Base-by-base conservation (phyloP, 371 early-diverging fungal species). In the Blyttiomyces sp. region DNA sequence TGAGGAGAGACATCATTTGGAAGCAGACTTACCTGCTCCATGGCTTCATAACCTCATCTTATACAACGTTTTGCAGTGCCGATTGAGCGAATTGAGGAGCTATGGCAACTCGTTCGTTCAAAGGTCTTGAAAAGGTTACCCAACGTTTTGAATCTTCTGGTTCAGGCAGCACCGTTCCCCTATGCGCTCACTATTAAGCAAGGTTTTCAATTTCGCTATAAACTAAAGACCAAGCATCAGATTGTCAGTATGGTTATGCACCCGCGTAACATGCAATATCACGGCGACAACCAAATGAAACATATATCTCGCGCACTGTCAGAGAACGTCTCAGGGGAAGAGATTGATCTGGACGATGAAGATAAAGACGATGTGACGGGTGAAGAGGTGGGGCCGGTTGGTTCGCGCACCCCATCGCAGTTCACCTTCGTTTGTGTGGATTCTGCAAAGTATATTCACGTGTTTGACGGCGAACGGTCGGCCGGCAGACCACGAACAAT, bases 191-290 rank as follows among this genome's bases (percentile, higher is more conserved):
- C 72, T 11, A 31, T 77, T 24, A 49, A 57, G 1, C 72, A 71
- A 32, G 77, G 77, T 0, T 71, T 77, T 44, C 71, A 65, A 31
- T 69, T 64, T 58, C 56, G 57, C 30, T 58, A 60, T 33, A 21
- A 55, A 1, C 49, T 77, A 3, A 30, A 54, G 3, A 43, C 46
- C 26, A 59, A 64, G 43, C 73, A 72, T 28, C 48, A 28, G n/a
- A 23, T 74, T 26, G 39, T 58, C 1, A 52, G 54, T 28, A 57
- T 57, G n/a, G 34, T 61, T 33, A 54, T 50, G 30, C 76, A 76
- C 45, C 30, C 63, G 16, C 50, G 63, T 28, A 39, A 69, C 2
- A 69, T 71, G 2, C 57, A 63, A 24, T 71, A 68, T 51, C 64
- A 54, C 30, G 70, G 52, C 5, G 71, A 68, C 17, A 66, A 69